phyloP scores from a whole-genome alignment of 192 early-diverging fungal genomes.

The Coemansia sp. region DNA sequence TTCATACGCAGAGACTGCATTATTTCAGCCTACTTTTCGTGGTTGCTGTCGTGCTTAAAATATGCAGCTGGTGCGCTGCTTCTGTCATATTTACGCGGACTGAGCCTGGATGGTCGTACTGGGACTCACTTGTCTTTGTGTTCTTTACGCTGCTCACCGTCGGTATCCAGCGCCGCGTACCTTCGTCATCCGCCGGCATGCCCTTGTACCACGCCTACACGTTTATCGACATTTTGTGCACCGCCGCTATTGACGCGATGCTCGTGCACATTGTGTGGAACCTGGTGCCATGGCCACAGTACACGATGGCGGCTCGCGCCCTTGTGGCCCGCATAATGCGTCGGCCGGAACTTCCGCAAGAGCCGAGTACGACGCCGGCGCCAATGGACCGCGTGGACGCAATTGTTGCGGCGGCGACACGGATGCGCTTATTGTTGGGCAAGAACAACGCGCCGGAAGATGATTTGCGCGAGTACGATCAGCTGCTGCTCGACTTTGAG shows the following conservation, averaged over 20 bases:
- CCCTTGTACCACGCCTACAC: constrained; percentile 46
- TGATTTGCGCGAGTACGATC: constrained; percentile 40
- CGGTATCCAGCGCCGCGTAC: constrained; percentile 45
- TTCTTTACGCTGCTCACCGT: constrained; percentile 52
- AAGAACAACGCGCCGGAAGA: constrained; percentile 22
- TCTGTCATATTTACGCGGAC: constrained; percentile 46
- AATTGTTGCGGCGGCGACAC: constrained; percentile 21
- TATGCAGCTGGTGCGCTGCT: constrained; percentile 39
- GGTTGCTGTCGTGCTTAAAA: constrained; percentile 39
- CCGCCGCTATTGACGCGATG: constrained; percentile 38
- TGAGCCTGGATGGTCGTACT: constrained; percentile 49
- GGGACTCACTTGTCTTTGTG: constrained; percentile 52
- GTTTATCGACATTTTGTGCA: constrained; percentile 44
- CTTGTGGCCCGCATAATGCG: constrained; percentile 6
- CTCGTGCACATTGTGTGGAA: constrained; percentile 47
- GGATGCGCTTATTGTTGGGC: constrained; percentile 31
- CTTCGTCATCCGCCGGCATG: constrained; percentile 36
- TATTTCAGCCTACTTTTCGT: constrained; percentile 39
- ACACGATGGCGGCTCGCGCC: constrained; percentile 13
- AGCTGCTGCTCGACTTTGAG: constrained; percentile 29
- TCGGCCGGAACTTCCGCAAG: constrained; percentile 11
- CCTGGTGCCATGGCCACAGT: constrained; percentile 46
- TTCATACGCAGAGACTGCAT: constrained; percentile 31
- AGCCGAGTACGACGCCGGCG: no score
- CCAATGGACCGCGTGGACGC: constrained; percentile 27